Base-by-base conservation (phyloP, 2,329 filamentous ascomycete genomes). In the Fusarium chaquense region DNA sequence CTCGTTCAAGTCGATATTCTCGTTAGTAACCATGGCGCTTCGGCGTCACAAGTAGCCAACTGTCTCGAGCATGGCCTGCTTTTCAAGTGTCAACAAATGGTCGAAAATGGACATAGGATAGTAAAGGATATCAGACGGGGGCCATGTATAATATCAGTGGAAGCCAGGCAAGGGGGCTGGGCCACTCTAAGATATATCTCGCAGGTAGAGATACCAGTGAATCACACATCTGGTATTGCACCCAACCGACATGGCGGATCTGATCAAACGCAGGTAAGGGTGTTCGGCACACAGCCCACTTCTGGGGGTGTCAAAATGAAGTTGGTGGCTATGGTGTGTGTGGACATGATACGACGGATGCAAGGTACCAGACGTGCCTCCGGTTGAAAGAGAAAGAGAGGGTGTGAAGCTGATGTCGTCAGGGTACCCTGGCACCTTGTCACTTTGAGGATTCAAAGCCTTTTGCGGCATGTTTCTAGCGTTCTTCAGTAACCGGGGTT, bases 1-100 rank as follows among this genome's bases (percentile, higher is more conserved):
- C 63, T 83, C 79, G 33, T 64, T 71, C 40, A 80, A 71, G 58
- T 83, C 72, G 58, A 79, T 65, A 51, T 76, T 66, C 28, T 71
- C 65, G 50, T 72, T 69, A 49, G 69, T 58, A 55, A 69, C 63
- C 80, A 81, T 82, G 68, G 66, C 67, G 62, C 73, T 72, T 45
- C 51, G 58, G 68, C 67, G 58, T 75, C 71, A 70, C 49, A 51
- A 63, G 49, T 30, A 52, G 20, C 38, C 59, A 30, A 52, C 71
- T 64, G 45, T 45, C 51, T 70, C 50, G 41, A 70, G 63, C 71
- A 75, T 75, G 62, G 55, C 60, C 53, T 61, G 67, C 55, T 59
- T 36, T 62, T 58, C 40, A 33, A 51, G 41, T 20, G 35, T 55
- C 30, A 58, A 43, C 22, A 28, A 65, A 13, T 44, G 38, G 33